Evolutionary conservation across 176 grass and related monocot species (phyloP).

Genomic region (Carex parvula): DNA sequence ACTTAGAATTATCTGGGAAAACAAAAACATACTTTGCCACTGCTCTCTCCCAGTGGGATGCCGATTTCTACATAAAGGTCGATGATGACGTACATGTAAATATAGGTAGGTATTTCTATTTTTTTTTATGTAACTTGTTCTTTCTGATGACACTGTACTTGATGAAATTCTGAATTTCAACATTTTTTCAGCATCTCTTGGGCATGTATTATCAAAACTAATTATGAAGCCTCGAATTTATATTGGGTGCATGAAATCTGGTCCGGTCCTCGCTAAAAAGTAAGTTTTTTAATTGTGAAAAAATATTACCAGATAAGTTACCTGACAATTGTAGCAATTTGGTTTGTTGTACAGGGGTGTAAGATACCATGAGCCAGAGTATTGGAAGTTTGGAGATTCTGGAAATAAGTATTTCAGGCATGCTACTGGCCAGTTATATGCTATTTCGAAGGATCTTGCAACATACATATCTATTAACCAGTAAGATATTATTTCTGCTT

Average conservation of each 20-base stretch:
- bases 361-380: slow-evolving; percentile 85
- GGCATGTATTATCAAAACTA: slow-evolving; percentile 65
- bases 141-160: slow-evolving; percentile 1
- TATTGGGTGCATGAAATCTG: slow-evolving; percentile 97
- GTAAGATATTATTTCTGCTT: slow-evolving; percentile 33
- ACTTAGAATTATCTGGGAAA: slow-evolving; percentile 84
- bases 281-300: slow-evolving; percentile 31
- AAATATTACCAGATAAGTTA: slow-evolving; percentile 8
- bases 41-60: slow-evolving; percentile 89
- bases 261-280: slow-evolving; percentile 71
- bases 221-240: slow-evolving; percentile 66
- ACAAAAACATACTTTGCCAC: slow-evolving; percentile 83
- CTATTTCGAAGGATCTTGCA: slow-evolving; percentile 88
- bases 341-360: slow-evolving; percentile 44
- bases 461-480: slow-evolving; percentile 78
- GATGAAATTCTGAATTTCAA: neutral
- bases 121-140: neutral
- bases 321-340: slow-evolving; percentile 4
- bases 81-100: slow-evolving; percentile 97
- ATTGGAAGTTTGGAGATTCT: slow-evolving; percentile 87
- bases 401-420: slow-evolving; percentile 89
- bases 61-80: slow-evolving; percentile 88
- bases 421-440: slow-evolving; percentile 87
- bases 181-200: slow-evolving; percentile 60
- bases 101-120: slow-evolving; percentile 54